phyloP scores from a whole-genome alignment of 2,329 filamentous ascomycete genomes.

The Ilyonectria destructans region DNA sequence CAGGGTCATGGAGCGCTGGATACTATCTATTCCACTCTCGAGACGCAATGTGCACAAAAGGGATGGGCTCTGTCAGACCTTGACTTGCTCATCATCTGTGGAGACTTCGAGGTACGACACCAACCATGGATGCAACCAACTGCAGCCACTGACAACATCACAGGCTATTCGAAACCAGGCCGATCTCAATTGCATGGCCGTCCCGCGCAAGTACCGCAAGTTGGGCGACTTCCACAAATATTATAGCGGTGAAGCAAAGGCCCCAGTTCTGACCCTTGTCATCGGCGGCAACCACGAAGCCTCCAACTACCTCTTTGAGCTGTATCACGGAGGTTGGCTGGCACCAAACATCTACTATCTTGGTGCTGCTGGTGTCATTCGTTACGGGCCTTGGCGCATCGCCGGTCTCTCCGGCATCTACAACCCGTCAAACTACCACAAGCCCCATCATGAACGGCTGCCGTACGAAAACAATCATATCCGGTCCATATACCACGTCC shows the following conservation, averaged over 20 bases:
- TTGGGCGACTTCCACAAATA: conserved; percentile 96
- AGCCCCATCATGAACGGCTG: conserved; percentile 85
- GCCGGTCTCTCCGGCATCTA: conserved; percentile 93
- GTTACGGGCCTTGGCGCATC: conserved; percentile 88
- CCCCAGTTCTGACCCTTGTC: conserved; percentile 92
- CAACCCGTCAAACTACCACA: conserved; percentile 89
- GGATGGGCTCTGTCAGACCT: conserved; percentile 63
- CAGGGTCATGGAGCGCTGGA: conserved; percentile 33
- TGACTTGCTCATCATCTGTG: conserved; percentile 94
- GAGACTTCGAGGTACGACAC: conserved; percentile 85
- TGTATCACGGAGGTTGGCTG: conserved; percentile 96
- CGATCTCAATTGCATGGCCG: conserved; percentile 90
- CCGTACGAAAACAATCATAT: conserved; percentile 85
- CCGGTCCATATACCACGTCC: conserved; percentile 89
- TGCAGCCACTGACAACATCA: not conserved
- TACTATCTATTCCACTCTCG: conserved; percentile 27
- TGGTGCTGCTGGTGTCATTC: conserved; percentile 89
- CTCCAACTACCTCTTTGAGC: conserved; percentile 88
- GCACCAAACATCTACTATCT: conserved; percentile 97
- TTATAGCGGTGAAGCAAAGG: conserved; percentile 83
- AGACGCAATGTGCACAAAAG: conserved; percentile 20
- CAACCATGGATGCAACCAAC: not conserved
- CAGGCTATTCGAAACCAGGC: conserved; percentile 88
- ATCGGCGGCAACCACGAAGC: conserved; percentile 96
- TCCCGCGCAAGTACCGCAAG: conserved; percentile 86